Percentiles rank a stretch among this genome's conserved stretches.
Conservation (phyloP, 2,329 filamentous ascomycete species). For the Alternaria metachromatica region DNA sequence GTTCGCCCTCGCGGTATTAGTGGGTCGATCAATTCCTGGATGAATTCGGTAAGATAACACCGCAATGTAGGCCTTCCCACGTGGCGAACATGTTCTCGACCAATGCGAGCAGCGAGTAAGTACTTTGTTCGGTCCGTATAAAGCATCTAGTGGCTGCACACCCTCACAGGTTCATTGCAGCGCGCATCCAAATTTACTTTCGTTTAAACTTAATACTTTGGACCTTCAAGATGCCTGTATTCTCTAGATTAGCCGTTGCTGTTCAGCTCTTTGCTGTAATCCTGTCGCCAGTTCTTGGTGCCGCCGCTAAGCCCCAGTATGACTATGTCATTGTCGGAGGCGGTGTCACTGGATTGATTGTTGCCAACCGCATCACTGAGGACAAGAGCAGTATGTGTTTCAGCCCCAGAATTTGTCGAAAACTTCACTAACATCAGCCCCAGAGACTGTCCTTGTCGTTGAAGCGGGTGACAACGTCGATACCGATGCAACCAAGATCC, state of each 20-base stretch:
- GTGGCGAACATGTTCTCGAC: conserved; percentile 14
- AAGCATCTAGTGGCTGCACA: conserved; percentile 19
- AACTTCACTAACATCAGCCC: conserved; percentile 1
- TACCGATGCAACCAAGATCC: conserved; percentile 30
- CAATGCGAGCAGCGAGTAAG: conserved; percentile 16
- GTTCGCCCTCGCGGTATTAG: neutral
- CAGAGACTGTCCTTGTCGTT: conserved; percentile 36
- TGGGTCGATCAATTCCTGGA: neutral
- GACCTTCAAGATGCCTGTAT: conserved; percentile 29
- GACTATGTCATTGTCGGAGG: conserved; percentile 45
- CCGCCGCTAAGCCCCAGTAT: conserved; percentile 20
- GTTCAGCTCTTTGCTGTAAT: conserved; percentile 32
- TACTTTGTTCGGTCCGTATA: conserved; percentile 20
- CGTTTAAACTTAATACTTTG: conserved; percentile 19
- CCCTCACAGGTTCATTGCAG: conserved; percentile 1
- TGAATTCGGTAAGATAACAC: conserved; percentile 8
- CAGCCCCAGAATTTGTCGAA: too few species aligned
- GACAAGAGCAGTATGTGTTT: conserved; percentile 28
- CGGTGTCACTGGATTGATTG: conserved; percentile 37
- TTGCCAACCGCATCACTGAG: conserved; percentile 38
- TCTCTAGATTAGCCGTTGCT: conserved; percentile 35
- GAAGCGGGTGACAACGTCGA: conserved; percentile 36
- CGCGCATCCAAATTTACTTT: conserved; percentile 16
- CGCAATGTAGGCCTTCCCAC: conserved; percentile 20
- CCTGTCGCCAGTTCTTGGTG: conserved; percentile 25